Evolutionary conservation across 148 eudicot genomes (phyloP), one percentile per base, ranked within the genome.

Genomic region (Nepenthes mirabilis): DNA sequence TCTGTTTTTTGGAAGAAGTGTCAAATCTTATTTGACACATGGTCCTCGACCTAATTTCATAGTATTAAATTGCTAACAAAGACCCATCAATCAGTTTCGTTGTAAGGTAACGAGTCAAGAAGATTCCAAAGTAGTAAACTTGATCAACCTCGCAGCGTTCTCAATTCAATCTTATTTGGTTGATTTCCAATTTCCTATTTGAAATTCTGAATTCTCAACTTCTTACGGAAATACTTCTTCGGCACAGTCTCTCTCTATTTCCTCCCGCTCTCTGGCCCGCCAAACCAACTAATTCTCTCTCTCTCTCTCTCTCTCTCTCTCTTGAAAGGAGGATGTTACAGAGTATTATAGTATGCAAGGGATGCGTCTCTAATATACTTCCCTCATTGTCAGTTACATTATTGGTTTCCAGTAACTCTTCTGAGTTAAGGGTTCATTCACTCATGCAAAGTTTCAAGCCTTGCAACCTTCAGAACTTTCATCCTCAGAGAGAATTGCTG

Each of bases 81-180:
- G 10, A 57, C 11, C 36, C 34, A 32, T 43, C 58, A 50, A 57
- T 55, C 65, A 63, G 50, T 57, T 3, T 40, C 8, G 6, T 40
- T 61, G 58, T 60, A 37, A 65, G 58, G 70, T 71, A 66, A 65
- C 49, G 12, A 71, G 75, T 71, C 74, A 65, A 65, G 55, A 14
- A 36, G 60, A 23, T 55, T 4, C 55, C 73, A 35, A 11, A 34
- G 52, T 58, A 11, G 58, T 11, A 33, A 58, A 11, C 50, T 36
- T 59, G 8, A 40, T 8, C 8, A 40, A 40, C 45, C 45, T 40
- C 45, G 23, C 45, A 40, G 0, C 8, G 49, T 37, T 35, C 23
- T 14, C 51, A 37, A 47, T 55, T 49, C 43, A 71, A 40, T 36
- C 43, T 40, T 34, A 59, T 66, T 48, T 47, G 68, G 70, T 67